Percentiles rank a stretch among this genome's conserved stretches.
Evolutionary conservation across 805 yeast genomes (phyloP).

Genomic region (Candida bentonensis): DNA sequence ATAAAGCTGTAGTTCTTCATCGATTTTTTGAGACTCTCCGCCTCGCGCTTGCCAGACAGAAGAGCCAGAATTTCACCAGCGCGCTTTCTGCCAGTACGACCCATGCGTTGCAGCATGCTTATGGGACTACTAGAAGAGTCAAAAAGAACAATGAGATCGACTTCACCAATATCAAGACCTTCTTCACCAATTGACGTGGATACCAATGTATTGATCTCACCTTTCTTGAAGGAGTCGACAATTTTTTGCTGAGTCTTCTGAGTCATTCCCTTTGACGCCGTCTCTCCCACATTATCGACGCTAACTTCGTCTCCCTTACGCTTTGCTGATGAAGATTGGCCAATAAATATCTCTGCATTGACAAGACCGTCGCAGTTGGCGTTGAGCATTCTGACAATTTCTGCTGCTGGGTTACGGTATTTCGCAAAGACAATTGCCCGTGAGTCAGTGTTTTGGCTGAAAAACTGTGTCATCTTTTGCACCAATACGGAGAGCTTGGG

Average conservation of each 20-base stretch:
- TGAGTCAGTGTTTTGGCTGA: slow-evolving; percentile 27
- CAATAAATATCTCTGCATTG: slow-evolving; percentile 79
- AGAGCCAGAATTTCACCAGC: slow-evolving; percentile 71
- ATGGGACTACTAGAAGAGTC: slow-evolving; percentile 92
- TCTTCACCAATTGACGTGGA: slow-evolving; percentile 98
- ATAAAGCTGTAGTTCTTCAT: slow-evolving; percentile 70
- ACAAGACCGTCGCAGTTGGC: slow-evolving; percentile 21
- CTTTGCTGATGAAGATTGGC: slow-evolving; percentile 47
- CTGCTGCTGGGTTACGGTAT: slow-evolving; percentile 78
- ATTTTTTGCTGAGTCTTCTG: slow-evolving; percentile 78
- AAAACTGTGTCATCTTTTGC: slow-evolving; percentile 44
- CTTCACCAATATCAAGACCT: slow-evolving; percentile 97
- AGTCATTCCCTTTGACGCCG: slow-evolving; percentile 74
- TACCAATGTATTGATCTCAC: slow-evolving; percentile 64
- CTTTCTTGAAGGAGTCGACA: slow-evolving; percentile 58
- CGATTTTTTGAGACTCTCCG: slow-evolving; percentile 65
- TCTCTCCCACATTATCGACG: slow-evolving; percentile 26
- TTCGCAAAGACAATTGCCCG: slow-evolving; percentile 84
- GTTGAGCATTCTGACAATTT: slow-evolving; percentile 50
- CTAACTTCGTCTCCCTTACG: slow-evolving; percentile 1
- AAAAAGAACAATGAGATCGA: slow-evolving; percentile 81
- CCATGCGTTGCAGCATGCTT: slow-evolving; percentile 89
- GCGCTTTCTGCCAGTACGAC: slow-evolving; percentile 92
- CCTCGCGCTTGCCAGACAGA: slow-evolving; percentile 58
- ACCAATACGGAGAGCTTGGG: slow-evolving; percentile 53